These are phyloP conservation scores for Coemansia sp. DNA, from an alignment of 192 early-diverging fungal species.

Conservation along the genomic window DNA sequence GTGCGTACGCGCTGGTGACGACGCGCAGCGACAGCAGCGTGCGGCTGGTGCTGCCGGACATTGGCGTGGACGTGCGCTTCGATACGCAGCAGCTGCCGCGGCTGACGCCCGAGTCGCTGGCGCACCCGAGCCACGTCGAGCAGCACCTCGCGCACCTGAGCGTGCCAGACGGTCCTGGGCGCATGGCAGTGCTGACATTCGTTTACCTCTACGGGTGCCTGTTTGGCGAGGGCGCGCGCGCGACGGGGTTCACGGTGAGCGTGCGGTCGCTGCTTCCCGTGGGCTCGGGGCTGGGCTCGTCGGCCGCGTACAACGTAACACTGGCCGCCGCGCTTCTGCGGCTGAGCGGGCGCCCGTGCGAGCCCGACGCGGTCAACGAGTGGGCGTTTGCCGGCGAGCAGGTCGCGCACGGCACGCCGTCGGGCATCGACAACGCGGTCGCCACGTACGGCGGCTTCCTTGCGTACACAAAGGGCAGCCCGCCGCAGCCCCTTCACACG, in stretches of 20 bases:
- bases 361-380: slow-evolving; percentile 63
- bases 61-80: slow-evolving; percentile 47
- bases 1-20: slow-evolving; percentile 66
- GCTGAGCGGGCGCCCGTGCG: slow-evolving; percentile 39
- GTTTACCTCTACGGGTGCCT: slow-evolving; percentile 60
- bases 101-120: background rate
- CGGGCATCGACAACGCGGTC: slow-evolving; percentile 93
- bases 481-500: slow-evolving; percentile 50
- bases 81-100: slow-evolving; percentile 7
- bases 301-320: slow-evolving; percentile 86
- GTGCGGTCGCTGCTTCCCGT: slow-evolving; percentile 81
- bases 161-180: slow-evolving; percentile 32
- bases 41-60: slow-evolving; percentile 64
- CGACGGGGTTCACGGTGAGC: slow-evolving; percentile 55
- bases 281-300: slow-evolving; percentile 92
- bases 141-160: slow-evolving; percentile 9
- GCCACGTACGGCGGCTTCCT: slow-evolving; percentile 86
- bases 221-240: slow-evolving; percentile 14
- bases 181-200: slow-evolving; percentile 63
- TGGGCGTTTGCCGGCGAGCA: slow-evolving; percentile 93
- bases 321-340: slow-evolving; percentile 75
- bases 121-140: slow-evolving; percentile 15
- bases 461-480: slow-evolving; percentile 62
- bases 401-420: slow-evolving; percentile 93
- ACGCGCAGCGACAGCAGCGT: slow-evolving; percentile 49